A percentile compares a stretch with the other conserved stretches of the same genome.
Evolutionary conservation across 2,329 filamentous ascomycete genomes (phyloP).

Genomic region (Fusarium ramigenum): DNA sequence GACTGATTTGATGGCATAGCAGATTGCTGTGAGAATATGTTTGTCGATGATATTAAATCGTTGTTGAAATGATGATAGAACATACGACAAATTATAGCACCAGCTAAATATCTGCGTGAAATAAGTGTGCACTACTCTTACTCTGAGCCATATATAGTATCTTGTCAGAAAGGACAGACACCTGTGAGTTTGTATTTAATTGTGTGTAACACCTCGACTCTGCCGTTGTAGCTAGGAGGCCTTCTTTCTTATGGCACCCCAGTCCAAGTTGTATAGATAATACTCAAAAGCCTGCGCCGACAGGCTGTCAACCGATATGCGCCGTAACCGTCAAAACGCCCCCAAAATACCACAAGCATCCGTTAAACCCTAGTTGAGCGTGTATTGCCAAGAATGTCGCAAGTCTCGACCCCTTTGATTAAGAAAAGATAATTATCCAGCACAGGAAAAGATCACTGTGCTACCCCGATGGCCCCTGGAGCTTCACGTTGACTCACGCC

Average conservation of each 20-base stretch:
- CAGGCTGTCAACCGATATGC: slow-evolving; percentile 16
- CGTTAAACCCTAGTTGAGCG: not conserved
- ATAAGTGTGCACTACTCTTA: not conserved
- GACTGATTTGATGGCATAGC: not conserved
- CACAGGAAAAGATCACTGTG: not conserved
- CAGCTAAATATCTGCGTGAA: not conserved
- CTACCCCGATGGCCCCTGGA: slow-evolving; percentile 2
- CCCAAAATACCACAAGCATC: not conserved
- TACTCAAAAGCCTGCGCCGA: slow-evolving; percentile 11
- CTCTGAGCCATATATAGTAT: not conserved
- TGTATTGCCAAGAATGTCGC: slow-evolving; percentile 1
- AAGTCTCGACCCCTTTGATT: not conserved
- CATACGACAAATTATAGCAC: not conserved
- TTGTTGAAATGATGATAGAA: not conserved
- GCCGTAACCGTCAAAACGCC: slow-evolving; percentile 23
- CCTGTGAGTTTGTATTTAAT: not conserved
- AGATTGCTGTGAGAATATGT: not conserved
- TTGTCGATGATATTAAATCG: not conserved
- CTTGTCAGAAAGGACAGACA: not conserved
- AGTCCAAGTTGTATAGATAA: not conserved
- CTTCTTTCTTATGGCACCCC: not conserved
- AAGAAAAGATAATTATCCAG: not conserved
- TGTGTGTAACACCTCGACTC: not conserved
- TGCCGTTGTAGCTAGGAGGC: not conserved
- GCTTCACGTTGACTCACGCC: not conserved